phyloP scores from a whole-genome alignment of 805 yeast species.

The Yueomyces sp. region DNA sequence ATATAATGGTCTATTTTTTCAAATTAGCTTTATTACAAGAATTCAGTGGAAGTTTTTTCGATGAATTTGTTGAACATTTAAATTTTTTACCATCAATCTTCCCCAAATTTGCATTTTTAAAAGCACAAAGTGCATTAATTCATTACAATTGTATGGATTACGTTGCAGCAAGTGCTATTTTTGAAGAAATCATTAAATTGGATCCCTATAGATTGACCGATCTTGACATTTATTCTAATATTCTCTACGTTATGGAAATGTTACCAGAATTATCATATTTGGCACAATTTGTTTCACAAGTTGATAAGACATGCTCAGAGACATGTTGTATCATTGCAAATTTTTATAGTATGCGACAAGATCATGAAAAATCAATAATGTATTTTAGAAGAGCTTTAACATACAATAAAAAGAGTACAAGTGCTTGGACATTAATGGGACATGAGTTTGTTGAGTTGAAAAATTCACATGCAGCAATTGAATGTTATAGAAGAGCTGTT shows the following conservation, averaged over 20 bases:
- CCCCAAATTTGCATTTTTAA: constrained; percentile 62
- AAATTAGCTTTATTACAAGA: constrained; percentile 61
- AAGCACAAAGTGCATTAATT: constrained; percentile 70
- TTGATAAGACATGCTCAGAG: constrained; percentile 84
- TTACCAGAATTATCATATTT: constrained; percentile 68
- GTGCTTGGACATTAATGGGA: constrained; percentile 98
- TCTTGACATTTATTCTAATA: constrained; percentile 86
- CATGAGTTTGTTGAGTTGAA: constrained; percentile 95
- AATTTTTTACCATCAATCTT: constrained; percentile 38
- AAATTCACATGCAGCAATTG: constrained; percentile 95
- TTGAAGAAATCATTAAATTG: constrained; percentile 54
- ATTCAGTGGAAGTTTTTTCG: constrained; percentile 50
- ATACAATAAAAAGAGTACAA: constrained; percentile 62
- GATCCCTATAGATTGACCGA: constrained; percentile 89
- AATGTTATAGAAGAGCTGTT: constrained; percentile 84
- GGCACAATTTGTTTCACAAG: constrained; percentile 71
- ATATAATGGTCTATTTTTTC: constrained; percentile 41
- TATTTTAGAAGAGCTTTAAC: constrained; percentile 83
- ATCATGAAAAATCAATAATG: constrained; percentile 90
- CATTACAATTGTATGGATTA: constrained; percentile 81
- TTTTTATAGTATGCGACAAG: constrained; percentile 80
- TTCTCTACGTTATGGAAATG: constrained; percentile 87
- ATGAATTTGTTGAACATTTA: constrained; percentile 37
- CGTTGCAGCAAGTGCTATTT: constrained; percentile 59
- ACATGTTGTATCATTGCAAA: constrained; percentile 92